Conservation (phyloP, 768 basidiomycete species). For the Pleurotus ostreatus region DNA sequence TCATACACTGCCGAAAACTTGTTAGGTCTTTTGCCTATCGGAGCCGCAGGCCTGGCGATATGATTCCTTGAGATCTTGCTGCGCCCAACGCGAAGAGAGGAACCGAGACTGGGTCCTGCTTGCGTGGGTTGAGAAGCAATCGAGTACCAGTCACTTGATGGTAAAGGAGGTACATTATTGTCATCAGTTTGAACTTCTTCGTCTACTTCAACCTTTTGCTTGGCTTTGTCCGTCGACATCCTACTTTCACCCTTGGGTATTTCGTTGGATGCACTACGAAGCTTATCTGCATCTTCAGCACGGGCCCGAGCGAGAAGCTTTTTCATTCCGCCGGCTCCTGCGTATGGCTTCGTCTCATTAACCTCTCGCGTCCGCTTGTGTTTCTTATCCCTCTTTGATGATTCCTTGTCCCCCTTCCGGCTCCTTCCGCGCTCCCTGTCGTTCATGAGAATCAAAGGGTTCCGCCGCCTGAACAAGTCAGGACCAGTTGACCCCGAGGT, state of each 20-base stretch:
- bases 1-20: constrained; percentile 68
- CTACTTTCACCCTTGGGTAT: constrained; percentile 24
- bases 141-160: constrained; percentile 15
- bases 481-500: constrained; percentile 30
- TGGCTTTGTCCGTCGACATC: constrained; percentile 49
- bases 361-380: constrained; percentile 33
- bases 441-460: constrained; percentile 52
- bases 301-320: constrained; percentile 55
- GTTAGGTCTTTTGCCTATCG: constrained; percentile 23
- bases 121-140: constrained; percentile 1
- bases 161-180: constrained; percentile 26
- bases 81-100: constrained; percentile 67
- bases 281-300: background rate
- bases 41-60: constrained; percentile 50
- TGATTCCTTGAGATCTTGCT: constrained; percentile 54
- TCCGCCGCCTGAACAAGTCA: constrained; percentile 59
- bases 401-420: constrained; percentile 33
- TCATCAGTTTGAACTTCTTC: constrained; percentile 27
- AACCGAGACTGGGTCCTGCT: constrained; percentile 16
- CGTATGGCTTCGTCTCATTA: constrained; percentile 71
- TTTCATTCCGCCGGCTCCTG: constrained; percentile 76
- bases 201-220: constrained; percentile 24
- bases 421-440: constrained; percentile 22
- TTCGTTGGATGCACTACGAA: background rate
- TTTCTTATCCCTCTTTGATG: constrained; percentile 35